Evolutionary conservation across 2,329 filamentous ascomycete genomes (phyloP).

Genomic region (Tolypocladium album): DNA sequence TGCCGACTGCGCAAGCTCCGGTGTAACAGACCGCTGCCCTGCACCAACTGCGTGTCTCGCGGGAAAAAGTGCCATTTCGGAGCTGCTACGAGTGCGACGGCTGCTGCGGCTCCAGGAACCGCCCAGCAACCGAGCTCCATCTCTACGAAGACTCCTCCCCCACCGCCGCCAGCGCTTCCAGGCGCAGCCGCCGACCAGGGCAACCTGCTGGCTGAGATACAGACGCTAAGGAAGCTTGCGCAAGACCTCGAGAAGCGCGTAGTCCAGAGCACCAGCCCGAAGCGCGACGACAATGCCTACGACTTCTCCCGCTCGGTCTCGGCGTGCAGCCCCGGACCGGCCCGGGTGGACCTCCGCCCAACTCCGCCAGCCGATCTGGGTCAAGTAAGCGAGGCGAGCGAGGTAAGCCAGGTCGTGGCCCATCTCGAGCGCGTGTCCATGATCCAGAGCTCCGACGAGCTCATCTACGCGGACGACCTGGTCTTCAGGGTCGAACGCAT

Average conservation of each 20-base stretch:
- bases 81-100: not conserved
- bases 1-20: not conserved
- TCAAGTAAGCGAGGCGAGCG: not conserved
- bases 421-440: conserved; percentile 1
- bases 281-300: not conserved
- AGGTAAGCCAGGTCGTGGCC: not conserved
- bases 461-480: not conserved
- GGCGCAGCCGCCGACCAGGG: not conserved
- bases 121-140: not conserved
- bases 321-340: not conserved
- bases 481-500: not conserved
- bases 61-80: not conserved
- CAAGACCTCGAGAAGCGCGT: not conserved
- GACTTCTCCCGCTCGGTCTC: not conserved
- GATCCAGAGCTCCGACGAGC: not conserved
- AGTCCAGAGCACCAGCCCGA: not conserved
- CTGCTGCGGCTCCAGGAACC: not conserved
- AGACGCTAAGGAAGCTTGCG: not conserved
- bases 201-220: not conserved
- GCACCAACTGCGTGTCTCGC: not conserved
- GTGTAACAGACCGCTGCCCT: not conserved
- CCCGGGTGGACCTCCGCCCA: not conserved
- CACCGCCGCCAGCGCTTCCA: not conserved
- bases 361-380: not conserved
- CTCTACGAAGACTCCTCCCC: not conserved